These are phyloP conservation scores for Colletotrichum sp. DNA, from an alignment of 2,329 filamentous ascomycete genomes.

Conservation along the genomic window DNA sequence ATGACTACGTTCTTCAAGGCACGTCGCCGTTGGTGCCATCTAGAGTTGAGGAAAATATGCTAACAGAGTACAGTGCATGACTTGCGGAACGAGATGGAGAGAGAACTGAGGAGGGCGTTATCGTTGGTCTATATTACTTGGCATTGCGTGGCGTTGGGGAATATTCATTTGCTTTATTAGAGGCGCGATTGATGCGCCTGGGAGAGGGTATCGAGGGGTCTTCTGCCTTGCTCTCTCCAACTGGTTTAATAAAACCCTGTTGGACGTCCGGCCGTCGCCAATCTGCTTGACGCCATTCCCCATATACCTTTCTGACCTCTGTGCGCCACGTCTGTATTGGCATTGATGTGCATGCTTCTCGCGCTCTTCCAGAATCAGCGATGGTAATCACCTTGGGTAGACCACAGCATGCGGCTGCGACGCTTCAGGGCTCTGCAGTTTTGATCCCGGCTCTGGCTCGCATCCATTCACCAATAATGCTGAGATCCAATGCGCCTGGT, in stretches of 20 bases:
- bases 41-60: neutral
- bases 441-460: neutral
- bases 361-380: neutral
- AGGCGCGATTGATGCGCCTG: neutral
- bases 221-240: neutral
- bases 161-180: neutral
- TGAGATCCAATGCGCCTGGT: neutral
- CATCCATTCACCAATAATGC: neutral
- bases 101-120: slow-evolving; percentile 54
- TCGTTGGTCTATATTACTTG: neutral
- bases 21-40: slow-evolving; percentile 12
- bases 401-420: neutral
- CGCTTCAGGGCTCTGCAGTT: neutral
- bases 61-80: slow-evolving; percentile 60
- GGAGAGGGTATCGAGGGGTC: neutral
- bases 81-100: slow-evolving; percentile 69
- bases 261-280: neutral
- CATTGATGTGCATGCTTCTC: neutral
- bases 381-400: neutral
- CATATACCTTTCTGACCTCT: neutral
- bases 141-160: slow-evolving; percentile 32
- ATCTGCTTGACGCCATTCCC: neutral
- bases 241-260: neutral
- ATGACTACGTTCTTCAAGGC: slow-evolving; percentile 98
- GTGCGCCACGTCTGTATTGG: neutral